Evolutionary conservation across 2,329 filamentous ascomycete genomes (phyloP).

Genomic region (Sporothrix brasiliensis): DNA sequence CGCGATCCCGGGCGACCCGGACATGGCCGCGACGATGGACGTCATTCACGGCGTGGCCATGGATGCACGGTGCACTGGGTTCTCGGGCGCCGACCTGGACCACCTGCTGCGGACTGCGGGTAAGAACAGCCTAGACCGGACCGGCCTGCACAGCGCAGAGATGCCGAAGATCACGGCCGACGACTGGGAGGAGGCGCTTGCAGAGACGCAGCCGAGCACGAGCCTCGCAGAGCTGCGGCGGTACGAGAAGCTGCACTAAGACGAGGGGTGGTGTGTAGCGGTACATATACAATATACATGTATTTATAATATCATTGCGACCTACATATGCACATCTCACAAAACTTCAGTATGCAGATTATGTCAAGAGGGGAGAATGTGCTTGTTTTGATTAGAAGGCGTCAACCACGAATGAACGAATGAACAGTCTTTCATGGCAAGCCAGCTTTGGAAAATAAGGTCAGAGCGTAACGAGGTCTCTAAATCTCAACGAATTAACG

Average conservation of each 20-base stretch:
- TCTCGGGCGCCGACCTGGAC: constrained; percentile 69
- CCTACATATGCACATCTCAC: background rate
- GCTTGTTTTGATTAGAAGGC: constrained; percentile 17
- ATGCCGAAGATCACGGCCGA: constrained; percentile 44
- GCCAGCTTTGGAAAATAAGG: background rate
- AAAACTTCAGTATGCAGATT: background rate
- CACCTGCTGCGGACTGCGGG: constrained; percentile 53
- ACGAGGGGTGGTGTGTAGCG: no score
- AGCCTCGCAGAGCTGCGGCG: constrained; percentile 34
- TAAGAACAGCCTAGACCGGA: constrained; percentile 45
- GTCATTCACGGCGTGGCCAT: constrained; percentile 65
- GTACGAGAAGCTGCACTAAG: constrained; percentile 33
- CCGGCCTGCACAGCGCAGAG: constrained; percentile 37
- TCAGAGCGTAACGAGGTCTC: background rate
- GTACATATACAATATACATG: background rate
- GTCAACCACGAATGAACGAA: background rate
- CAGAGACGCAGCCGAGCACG: constrained; percentile 55
- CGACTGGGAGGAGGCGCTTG: constrained; percentile 59
- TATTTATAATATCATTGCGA: no score
- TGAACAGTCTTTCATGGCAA: background rate
- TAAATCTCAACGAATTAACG: background rate
- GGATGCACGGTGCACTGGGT: constrained; percentile 69
- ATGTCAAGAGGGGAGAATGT: constrained; percentile 25
- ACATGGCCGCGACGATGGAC: constrained; percentile 6
- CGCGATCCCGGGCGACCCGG: constrained; percentile 43